Percentiles rank a stretch among this genome's conserved stretches.
These are phyloP conservation scores for Dacryopinax spathularia DNA, from an alignment of 768 basidiomycete genomes.

Conservation along the genomic window DNA sequence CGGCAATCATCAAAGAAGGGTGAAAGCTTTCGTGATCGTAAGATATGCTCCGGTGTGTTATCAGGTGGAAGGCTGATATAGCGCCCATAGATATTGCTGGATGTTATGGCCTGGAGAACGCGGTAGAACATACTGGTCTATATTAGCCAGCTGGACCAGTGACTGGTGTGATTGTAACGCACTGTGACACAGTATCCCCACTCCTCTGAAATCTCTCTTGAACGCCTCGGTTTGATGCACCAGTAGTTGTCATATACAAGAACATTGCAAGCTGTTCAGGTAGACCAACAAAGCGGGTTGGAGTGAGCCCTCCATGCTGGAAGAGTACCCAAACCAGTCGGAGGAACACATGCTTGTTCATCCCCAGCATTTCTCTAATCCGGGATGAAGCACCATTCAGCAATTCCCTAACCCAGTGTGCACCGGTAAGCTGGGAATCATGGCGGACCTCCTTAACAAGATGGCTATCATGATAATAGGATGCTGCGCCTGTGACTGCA, in stretches of 20 bases:
- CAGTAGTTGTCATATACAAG: conserved; percentile 21
- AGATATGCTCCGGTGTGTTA: conserved; percentile 15
- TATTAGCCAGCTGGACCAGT: neutral
- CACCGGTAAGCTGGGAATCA: conserved; percentile 18
- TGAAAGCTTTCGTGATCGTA: conserved; percentile 15
- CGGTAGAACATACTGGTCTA: conserved; percentile 15
- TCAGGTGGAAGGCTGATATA: conserved; percentile 18
- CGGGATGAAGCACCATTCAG: conserved; percentile 14
- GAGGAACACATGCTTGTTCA: conserved; percentile 20
- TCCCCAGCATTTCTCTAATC: conserved; percentile 18
- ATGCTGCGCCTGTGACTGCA: no score
- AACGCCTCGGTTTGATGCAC: conserved; percentile 18
- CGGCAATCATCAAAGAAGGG: conserved; percentile 20
- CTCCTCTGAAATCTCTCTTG: conserved; percentile 28
- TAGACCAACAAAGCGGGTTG: conserved; percentile 18
- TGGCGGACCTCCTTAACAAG: no score
- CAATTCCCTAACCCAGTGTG: conserved; percentile 16
- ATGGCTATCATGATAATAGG: no score
- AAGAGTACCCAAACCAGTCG: conserved; percentile 19
- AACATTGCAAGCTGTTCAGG: conserved; percentile 31
- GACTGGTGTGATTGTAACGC: no score
- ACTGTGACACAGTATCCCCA: conserved; percentile 28
- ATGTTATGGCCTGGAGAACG: conserved; percentile 15
- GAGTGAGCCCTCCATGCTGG: conserved; percentile 10
- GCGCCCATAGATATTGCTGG: conserved; percentile 18